Conservation (phyloP, 1,139 yeast genomes). For the Diutina neorugosa region DNA sequence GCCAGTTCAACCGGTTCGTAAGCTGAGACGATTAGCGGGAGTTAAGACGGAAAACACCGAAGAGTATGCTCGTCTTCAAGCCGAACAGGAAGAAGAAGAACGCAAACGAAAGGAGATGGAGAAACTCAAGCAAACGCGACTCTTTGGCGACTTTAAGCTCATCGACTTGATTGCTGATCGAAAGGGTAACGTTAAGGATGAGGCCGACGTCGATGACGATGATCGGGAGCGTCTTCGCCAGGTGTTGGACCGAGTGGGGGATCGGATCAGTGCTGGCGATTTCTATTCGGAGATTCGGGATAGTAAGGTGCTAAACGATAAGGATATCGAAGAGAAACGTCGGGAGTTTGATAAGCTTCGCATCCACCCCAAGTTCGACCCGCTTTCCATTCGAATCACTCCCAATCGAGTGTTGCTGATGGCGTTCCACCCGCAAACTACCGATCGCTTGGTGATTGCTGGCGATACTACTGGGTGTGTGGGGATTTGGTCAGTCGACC, state of each 20-base stretch:
- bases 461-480: slow-evolving; percentile 81
- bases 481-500: slow-evolving; percentile 57
- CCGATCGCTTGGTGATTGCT: slow-evolving; percentile 56
- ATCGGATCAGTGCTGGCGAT: slow-evolving; percentile 33
- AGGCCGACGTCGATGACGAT: slow-evolving; percentile 16
- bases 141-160: slow-evolving; percentile 51
- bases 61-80: slow-evolving; percentile 8
- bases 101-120: slow-evolving; percentile 18
- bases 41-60: slow-evolving; percentile 32
- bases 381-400: slow-evolving; percentile 61
- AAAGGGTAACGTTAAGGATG: slow-evolving; percentile 25
- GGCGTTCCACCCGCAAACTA: slow-evolving; percentile 45
- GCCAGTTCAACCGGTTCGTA: slow-evolving; percentile 14
- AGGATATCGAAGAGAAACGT: slow-evolving; percentile 13
- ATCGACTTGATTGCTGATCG: slow-evolving; percentile 41
- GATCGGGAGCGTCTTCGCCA: slow-evolving; percentile 17
- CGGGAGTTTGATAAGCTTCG: slow-evolving; percentile 38
- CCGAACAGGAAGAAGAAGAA: slow-evolving; percentile 17
- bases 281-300: slow-evolving; percentile 40
- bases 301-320: slow-evolving; percentile 20
- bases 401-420: slow-evolving; percentile 65
- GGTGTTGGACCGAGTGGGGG: slow-evolving; percentile 33
- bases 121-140: slow-evolving; percentile 37
- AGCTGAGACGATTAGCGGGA: slow-evolving; percentile 60
- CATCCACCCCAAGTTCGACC: slow-evolving; percentile 35